Conservation (phyloP, 805 yeast genomes). For the Hanseniaspora hatyaiensis region DNA sequence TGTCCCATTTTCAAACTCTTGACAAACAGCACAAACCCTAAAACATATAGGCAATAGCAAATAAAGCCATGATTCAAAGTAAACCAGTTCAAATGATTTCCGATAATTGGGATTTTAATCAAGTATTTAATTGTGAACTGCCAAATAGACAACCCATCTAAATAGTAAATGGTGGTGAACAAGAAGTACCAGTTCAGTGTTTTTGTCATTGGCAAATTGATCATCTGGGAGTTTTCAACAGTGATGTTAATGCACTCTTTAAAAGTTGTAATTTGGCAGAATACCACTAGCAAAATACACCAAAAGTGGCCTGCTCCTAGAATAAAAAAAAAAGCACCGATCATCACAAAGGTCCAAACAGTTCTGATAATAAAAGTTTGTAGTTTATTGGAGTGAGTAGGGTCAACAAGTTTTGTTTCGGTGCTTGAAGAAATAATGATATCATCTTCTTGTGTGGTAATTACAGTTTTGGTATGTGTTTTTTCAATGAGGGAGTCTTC, state of each 20-base stretch:
- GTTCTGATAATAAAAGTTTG: constrained; percentile 80
- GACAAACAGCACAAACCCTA: constrained; percentile 85
- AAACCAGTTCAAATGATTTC: constrained; percentile 37
- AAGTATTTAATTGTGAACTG: constrained; percentile 46
- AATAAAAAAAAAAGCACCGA: constrained; percentile 53
- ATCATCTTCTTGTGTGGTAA: no score
- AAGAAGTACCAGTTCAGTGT: constrained; percentile 89
- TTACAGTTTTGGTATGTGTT: not conserved
- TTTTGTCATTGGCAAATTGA: constrained; percentile 68
- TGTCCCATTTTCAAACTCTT: constrained; percentile 79
- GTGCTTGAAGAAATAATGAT: constrained; percentile 14
- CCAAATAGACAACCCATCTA: constrained; percentile 76
- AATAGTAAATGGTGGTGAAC: constrained; percentile 72
- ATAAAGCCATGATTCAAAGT: constrained; percentile 73
- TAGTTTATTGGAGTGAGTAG: constrained; percentile 17
- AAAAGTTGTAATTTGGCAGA: constrained; percentile 72
- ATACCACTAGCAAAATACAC: constrained; percentile 57
- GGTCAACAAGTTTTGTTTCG: constrained; percentile 13
- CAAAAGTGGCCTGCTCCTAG: constrained; percentile 77
- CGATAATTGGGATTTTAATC: constrained; percentile 27
- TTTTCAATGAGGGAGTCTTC: not conserved
- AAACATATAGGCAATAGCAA: constrained; percentile 68
- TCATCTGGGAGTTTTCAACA: constrained; percentile 65
- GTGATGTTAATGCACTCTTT: constrained; percentile 84
- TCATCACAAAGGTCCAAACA: constrained; percentile 89